A percentile compares a stretch with the other conserved stretches of the same genome.
Conservation (phyloP, 2,329 filamentous ascomycete species). For the Fusarium sp. region DNA sequence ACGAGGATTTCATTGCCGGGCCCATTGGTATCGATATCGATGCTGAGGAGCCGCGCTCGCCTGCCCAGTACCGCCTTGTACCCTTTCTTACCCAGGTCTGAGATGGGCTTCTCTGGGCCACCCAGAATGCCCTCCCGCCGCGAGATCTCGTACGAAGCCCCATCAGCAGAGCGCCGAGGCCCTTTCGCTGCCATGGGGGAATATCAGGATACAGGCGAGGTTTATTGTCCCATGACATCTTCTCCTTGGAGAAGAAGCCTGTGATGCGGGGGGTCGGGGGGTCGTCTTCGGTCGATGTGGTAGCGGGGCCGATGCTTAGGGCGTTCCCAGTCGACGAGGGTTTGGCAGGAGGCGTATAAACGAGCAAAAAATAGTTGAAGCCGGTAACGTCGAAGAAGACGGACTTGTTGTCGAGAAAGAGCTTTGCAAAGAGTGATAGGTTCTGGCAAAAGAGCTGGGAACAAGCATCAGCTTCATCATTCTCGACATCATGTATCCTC, state of each 20-base stretch:
- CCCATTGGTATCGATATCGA: slow-evolving; percentile 53
- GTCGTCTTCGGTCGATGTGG: slow-evolving; percentile 9
- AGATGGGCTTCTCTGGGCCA: slow-evolving; percentile 94
- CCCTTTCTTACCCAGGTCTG: slow-evolving; percentile 83
- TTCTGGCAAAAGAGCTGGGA: slow-evolving; percentile 88
- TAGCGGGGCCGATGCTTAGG: neutral
- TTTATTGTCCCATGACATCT: slow-evolving; percentile 99
- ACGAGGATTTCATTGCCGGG: slow-evolving; percentile 60
- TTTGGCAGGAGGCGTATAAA: slow-evolving; percentile 69
- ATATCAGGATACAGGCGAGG: slow-evolving; percentile 93
- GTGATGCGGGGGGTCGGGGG: slow-evolving; percentile 68
- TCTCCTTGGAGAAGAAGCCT: slow-evolving; percentile 99
- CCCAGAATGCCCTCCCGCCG: slow-evolving; percentile 85
- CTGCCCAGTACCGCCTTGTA: slow-evolving; percentile 88
- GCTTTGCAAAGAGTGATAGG: slow-evolving; percentile 93
- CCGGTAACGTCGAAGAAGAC: slow-evolving; percentile 97
- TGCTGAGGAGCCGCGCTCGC: slow-evolving; percentile 71
- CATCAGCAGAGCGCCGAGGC: slow-evolving; percentile 90
- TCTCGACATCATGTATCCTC: neutral
- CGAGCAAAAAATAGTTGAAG: slow-evolving; percentile 94
- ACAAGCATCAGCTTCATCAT: slow-evolving; percentile 14
- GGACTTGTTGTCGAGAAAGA: slow-evolving; percentile 98
- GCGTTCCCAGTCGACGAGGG: slow-evolving; percentile 5
- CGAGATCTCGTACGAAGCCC: slow-evolving; percentile 92
- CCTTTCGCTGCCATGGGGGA: slow-evolving; percentile 93